Evolutionary conservation across 495 filamentous ascomycete genomes (phyloP).

Genomic region (Penicillium taxi): DNA sequence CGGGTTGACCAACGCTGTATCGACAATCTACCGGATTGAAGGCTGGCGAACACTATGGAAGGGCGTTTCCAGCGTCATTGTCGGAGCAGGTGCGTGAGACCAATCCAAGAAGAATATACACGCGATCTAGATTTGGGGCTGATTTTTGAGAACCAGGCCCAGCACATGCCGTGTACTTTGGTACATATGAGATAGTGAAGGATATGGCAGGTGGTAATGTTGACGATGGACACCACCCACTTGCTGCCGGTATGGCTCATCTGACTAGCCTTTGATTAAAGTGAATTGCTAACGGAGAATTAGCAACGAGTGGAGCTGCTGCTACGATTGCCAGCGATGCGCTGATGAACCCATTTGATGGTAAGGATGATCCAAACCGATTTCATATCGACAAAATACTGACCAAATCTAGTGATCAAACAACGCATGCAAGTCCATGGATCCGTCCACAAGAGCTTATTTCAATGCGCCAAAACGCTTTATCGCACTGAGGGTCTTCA

Average conservation of each 20-base stretch:
- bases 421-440: conserved; percentile 98
- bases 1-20: conserved; percentile 84
- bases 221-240: conserved; percentile 79
- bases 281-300: conserved; percentile 5
- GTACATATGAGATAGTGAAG: conserved; percentile 95
- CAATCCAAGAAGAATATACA: neutral
- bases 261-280: conserved; percentile 16
- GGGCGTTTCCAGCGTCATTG: conserved; percentile 90
- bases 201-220: conserved; percentile 89
- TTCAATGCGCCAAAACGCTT: conserved; percentile 76
- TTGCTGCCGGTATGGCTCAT: conserved; percentile 91
- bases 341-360: conserved; percentile 99
- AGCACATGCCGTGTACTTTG: conserved; percentile 96
- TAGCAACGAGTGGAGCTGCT: conserved; percentile 83
- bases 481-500: conserved; percentile 80
- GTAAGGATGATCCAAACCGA: conserved; percentile 44
- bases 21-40: conserved; percentile 83
- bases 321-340: conserved; percentile 96
- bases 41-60: conserved; percentile 89
- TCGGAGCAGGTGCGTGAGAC: conserved; percentile 69
- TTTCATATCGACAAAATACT: conserved; percentile 43
- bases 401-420: conserved; percentile 89
- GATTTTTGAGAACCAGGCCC: conserved; percentile 55
- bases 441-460: conserved; percentile 78
- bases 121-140: conserved; percentile 10